Evolutionary conservation across 305 asterid species (phyloP).

Genomic region (Solanum hybrid): DNA sequence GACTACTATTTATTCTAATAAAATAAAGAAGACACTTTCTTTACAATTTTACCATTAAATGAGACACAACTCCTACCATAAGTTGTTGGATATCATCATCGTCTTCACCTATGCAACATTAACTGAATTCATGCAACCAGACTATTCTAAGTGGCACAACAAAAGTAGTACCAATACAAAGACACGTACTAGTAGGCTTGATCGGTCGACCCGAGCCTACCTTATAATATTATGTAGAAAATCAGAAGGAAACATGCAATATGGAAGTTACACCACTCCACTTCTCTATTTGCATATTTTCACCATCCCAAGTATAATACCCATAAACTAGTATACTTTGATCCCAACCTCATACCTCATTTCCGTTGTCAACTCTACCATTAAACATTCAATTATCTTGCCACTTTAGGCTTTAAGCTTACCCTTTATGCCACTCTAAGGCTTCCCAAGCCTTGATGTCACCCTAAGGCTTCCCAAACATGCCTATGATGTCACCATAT

Average conservation of each 20-base stretch:
- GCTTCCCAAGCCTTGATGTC: not conserved
- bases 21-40: too few relatives aligned
- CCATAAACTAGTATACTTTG: not conserved
- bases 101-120: not conserved
- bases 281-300: not conserved
- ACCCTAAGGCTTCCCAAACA: not conserved
- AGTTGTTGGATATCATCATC: not conserved
- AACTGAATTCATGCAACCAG: not conserved
- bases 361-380: not conserved
- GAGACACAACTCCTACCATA: not conserved
- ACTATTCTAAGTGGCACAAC: not conserved
- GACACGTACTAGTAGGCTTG: not conserved
- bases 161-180: not conserved
- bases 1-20: too few relatives aligned
- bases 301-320: not conserved
- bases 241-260: not conserved
- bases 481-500: not conserved
- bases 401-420: not conserved
- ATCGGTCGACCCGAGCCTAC: not conserved
- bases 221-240: too few relatives aligned
- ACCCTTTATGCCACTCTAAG: not conserved
- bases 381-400: not conserved
- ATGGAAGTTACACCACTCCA: not conserved
- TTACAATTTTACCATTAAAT: too few relatives aligned
- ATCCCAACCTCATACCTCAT: not conserved